Evolutionary conservation across 768 basidiomycete species (phyloP), one percentile per base, ranked within the genome.

Genomic region (Leccinellum luteum): DNA sequence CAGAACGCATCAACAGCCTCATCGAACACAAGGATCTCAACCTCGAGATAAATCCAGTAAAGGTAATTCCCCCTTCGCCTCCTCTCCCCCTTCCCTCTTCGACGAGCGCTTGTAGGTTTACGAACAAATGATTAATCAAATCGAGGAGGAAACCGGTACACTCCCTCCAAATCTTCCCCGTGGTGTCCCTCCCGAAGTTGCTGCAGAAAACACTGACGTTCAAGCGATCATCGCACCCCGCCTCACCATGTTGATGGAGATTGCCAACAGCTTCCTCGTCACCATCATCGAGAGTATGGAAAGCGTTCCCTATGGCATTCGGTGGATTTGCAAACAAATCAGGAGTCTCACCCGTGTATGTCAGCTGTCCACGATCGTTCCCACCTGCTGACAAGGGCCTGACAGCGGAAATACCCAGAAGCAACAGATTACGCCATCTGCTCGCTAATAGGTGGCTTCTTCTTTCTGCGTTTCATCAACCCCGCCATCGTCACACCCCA

Each of bases 241-340:
- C 23, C 76, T 98, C 50, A 95, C 94, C 3, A 98, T 99, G 97
- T 81, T 99, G 61, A 98, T 99, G 94, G 97, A 99, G 73, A 99
- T 99, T 59, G 97, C 97, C 49, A 98, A 98, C 68, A 92, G 90
- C 67, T 98, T 99, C 78, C 79, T 99, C 58, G 79, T 93, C 32
- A 99, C 97, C 9, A 99, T 99, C 68, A 98, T 99, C 66, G 96
- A 98, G 61, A 94, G 92, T 61, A 87, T 98, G 87, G 97, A 99
- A 66, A 94, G 90, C 66, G 97, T 98, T 14, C 97, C 97, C 27
- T 99, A 99, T 68, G 97, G 97, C 66, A 99, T 99, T 61, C 84
- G 97, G 63, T 99, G 97, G 97, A 99, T 99, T 69, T 99, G 97
- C 78, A 99, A 99, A 75, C 97, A 99, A 75, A 99, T 99, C 69